Evolutionary conservation across 2,329 filamentous ascomycete genomes (phyloP).

Genomic region (Cordyceps pruinosa): DNA sequence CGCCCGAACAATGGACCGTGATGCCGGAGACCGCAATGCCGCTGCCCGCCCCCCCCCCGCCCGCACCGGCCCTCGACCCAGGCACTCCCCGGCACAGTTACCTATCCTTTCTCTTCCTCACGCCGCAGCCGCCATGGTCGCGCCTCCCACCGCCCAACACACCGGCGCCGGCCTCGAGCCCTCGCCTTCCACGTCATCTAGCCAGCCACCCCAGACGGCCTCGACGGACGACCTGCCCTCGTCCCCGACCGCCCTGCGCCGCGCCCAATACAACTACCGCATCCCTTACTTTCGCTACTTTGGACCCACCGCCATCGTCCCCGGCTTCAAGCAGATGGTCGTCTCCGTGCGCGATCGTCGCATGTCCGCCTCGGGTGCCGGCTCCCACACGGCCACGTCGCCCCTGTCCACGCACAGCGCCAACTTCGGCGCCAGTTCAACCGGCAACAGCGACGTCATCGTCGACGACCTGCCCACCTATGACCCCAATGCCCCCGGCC

Average conservation of each 20-base stretch:
- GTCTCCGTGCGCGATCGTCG: slow-evolving; percentile 64
- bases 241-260: slow-evolving; percentile 39
- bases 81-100: background rate
- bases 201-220: slow-evolving; percentile 2
- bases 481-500: slow-evolving; percentile 61
- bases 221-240: slow-evolving; percentile 22
- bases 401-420: slow-evolving; percentile 36
- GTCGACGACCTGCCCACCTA: slow-evolving; percentile 63
- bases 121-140: background rate
- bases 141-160: background rate
- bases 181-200: slow-evolving; percentile 3
- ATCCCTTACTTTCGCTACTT: slow-evolving; percentile 91
- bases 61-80: background rate
- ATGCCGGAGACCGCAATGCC: background rate
- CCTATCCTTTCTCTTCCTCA: background rate
- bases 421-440: slow-evolving; percentile 32
- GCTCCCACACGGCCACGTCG: slow-evolving; percentile 49
- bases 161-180: background rate
- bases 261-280: slow-evolving; percentile 46
- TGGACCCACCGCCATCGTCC: slow-evolving; percentile 83
- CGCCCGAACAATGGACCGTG: background rate
- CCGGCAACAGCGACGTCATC: slow-evolving; percentile 35
- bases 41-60: background rate
- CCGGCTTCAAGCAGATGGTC: slow-evolving; percentile 90
- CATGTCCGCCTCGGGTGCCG: slow-evolving; percentile 43